phyloP scores from a whole-genome alignment of 495 filamentous ascomycete genomes.

The Lophium mytilinum region DNA sequence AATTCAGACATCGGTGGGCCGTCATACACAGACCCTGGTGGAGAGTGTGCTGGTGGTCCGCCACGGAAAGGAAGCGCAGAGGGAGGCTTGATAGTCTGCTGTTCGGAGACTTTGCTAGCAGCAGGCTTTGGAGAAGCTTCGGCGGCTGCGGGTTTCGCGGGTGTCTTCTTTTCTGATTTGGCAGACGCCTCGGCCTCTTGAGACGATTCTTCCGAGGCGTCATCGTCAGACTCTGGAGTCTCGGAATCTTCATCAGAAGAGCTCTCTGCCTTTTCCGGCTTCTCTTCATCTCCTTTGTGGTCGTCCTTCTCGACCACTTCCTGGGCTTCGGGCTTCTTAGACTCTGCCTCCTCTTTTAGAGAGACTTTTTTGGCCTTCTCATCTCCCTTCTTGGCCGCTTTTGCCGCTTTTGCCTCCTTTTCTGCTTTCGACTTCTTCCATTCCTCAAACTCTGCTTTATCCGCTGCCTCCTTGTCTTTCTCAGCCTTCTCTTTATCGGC shows the following conservation, averaged over 20 bases:
- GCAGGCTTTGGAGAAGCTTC: not conserved
- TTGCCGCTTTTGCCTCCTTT: constrained; percentile 22
- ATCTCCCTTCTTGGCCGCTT: constrained; percentile 19
- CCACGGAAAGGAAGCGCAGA: not conserved
- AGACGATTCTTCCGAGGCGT: constrained; percentile 3
- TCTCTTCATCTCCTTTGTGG: constrained; percentile 1
- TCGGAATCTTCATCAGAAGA: not conserved
- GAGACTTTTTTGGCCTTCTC: constrained; percentile 19
- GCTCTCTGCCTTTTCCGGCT: not conserved
- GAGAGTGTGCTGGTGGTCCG: not conserved
- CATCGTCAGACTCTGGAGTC: not conserved
- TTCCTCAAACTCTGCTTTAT: not conserved
- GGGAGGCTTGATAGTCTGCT: not conserved
- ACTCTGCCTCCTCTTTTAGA: constrained; percentile 13
- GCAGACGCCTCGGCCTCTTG: not conserved
- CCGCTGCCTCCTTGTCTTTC: constrained; percentile 24
- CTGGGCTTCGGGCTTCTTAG: not conserved
- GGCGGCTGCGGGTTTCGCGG: not conserved
- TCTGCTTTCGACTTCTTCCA: constrained; percentile 8
- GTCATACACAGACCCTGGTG: not conserved
- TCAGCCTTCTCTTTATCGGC: not conserved
- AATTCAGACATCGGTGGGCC: not conserved
- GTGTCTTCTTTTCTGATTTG: not conserved
- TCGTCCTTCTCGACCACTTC: not conserved
- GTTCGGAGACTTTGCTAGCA: not conserved